These are phyloP conservation scores for Sapria himalayana DNA, from an alignment of 345 rosid genomes.

Conservation along the genomic window DNA sequence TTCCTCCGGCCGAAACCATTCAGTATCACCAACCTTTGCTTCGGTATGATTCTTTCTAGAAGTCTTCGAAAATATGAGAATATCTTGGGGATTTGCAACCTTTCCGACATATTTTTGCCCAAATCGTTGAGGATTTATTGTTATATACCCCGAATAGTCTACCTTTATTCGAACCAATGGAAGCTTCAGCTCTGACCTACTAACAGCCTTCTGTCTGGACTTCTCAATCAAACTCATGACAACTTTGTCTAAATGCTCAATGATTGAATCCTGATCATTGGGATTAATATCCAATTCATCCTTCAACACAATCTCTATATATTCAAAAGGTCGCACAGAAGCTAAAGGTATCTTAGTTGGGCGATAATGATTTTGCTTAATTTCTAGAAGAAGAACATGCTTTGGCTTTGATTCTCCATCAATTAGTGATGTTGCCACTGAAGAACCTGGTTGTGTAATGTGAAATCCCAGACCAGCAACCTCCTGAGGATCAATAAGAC, in stretches of 20 bases:
- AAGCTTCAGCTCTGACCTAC: slow-evolving; percentile 49
- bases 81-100: slow-evolving; percentile 99
- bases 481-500: slow-evolving; percentile 93
- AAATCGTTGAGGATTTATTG: slow-evolving; percentile 95
- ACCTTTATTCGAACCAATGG: slow-evolving; percentile 89
- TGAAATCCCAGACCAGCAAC: slow-evolving; percentile 98
- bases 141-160: slow-evolving; percentile 97
- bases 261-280: slow-evolving; percentile 83
- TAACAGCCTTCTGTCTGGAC: slow-evolving; percentile 32
- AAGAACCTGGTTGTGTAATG: slow-evolving; percentile 97
- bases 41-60: slow-evolving; percentile 37
- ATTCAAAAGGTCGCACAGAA: slow-evolving; percentile 89
- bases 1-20: slow-evolving; percentile 90
- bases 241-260: slow-evolving; percentile 84
- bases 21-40: slow-evolving; percentile 68
- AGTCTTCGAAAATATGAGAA: slow-evolving; percentile 85
- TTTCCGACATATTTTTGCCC: slow-evolving; percentile 98
- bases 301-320: slow-evolving; percentile 72
- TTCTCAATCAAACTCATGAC: slow-evolving; percentile 68
- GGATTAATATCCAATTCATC: slow-evolving; percentile 75
- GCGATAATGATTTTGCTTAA: slow-evolving; percentile 97
- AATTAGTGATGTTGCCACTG: slow-evolving; percentile 93
- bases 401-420: slow-evolving; percentile 98
- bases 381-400: slow-evolving; percentile 91
- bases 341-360: slow-evolving; percentile 91